phyloP scores from a whole-genome alignment of 2,329 filamentous ascomycete genomes.

The Fusarium duplospermum region DNA sequence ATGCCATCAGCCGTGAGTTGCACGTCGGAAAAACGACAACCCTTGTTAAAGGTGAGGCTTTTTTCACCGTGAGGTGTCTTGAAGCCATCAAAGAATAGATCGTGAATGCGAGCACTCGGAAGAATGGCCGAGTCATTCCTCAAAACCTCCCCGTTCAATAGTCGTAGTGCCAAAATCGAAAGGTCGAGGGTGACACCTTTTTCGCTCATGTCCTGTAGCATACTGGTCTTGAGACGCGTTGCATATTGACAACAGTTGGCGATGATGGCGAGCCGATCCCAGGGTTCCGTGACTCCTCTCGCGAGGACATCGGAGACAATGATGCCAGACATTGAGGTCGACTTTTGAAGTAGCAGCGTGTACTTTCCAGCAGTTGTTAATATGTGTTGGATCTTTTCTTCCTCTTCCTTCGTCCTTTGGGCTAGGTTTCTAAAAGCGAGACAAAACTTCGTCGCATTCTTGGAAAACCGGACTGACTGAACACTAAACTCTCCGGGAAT shows the following conservation, averaged over 20 bases:
- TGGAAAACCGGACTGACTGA: slow-evolving; percentile 33
- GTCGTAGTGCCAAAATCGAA: slow-evolving; percentile 44
- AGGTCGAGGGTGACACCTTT: slow-evolving; percentile 37
- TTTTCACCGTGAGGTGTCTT: slow-evolving; percentile 16
- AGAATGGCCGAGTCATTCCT: slow-evolving; percentile 41
- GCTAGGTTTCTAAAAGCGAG: slow-evolving; percentile 23
- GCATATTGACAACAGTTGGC: slow-evolving; percentile 51
- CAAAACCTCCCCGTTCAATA: slow-evolving; percentile 49
- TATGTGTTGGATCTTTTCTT: slow-evolving; percentile 17
- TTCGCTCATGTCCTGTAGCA: slow-evolving; percentile 6
- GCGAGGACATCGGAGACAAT: slow-evolving; percentile 42
- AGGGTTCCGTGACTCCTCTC: slow-evolving; percentile 34
- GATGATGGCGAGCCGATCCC: slow-evolving; percentile 46
- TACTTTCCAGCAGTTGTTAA: slow-evolving; percentile 44
- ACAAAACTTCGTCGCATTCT: slow-evolving; percentile 42
- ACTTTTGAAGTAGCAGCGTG: slow-evolving; percentile 29
- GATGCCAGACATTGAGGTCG: slow-evolving; percentile 41
- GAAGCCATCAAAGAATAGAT: slow-evolving; percentile 36
- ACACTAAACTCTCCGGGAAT: slow-evolving; percentile 43
- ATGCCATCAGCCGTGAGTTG: slow-evolving; percentile 28
- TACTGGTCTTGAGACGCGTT: slow-evolving; percentile 34
- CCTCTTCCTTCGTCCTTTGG: neutral
- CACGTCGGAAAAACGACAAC: slow-evolving; percentile 41
- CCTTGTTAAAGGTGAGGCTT: slow-evolving; percentile 42
- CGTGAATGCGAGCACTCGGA: slow-evolving; percentile 13